Conservation (phyloP, 2,329 filamentous ascomycete genomes). For the Epichloe baconii region DNA sequence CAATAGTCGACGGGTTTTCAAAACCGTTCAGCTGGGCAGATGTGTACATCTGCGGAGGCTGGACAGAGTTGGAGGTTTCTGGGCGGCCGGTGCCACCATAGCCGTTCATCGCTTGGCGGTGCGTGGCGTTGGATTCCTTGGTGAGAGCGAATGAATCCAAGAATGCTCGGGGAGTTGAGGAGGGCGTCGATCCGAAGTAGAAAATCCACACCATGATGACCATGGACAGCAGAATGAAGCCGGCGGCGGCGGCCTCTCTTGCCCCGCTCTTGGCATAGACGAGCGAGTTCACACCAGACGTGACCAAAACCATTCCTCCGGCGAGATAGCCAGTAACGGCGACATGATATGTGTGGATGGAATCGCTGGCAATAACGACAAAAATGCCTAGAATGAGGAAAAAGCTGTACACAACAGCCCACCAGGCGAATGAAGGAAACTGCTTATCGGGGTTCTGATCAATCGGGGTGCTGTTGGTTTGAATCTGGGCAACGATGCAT, state of each 20-base stretch:
- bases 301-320: slow-evolving; percentile 71
- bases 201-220: slow-evolving; percentile 95
- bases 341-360: slow-evolving; percentile 78
- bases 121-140: slow-evolving; percentile 63
- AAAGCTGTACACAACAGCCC: slow-evolving; percentile 75
- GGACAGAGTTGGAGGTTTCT: slow-evolving; percentile 66
- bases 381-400: slow-evolving; percentile 70
- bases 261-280: slow-evolving; percentile 64
- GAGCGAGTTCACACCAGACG: slow-evolving; percentile 72
- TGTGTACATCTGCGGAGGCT: slow-evolving; percentile 92
- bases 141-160: slow-evolving; percentile 91
- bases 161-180: slow-evolving; percentile 74
- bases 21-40: slow-evolving; percentile 91
- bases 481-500: slow-evolving; percentile 59
- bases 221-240: slow-evolving; percentile 89
- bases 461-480: slow-evolving; percentile 21
- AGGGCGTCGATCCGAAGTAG: slow-evolving; percentile 90
- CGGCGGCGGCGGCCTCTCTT: slow-evolving; percentile 77
- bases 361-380: slow-evolving; percentile 72
- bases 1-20: slow-evolving; percentile 84
- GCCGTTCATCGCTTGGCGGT: slow-evolving; percentile 59
- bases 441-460: slow-evolving; percentile 14
- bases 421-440: slow-evolving; percentile 88
- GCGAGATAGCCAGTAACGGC: slow-evolving; percentile 80
- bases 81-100: slow-evolving; percentile 62